Base-by-base conservation (phyloP, 2,329 filamentous ascomycete species). In the Colletotrichum salicis region DNA sequence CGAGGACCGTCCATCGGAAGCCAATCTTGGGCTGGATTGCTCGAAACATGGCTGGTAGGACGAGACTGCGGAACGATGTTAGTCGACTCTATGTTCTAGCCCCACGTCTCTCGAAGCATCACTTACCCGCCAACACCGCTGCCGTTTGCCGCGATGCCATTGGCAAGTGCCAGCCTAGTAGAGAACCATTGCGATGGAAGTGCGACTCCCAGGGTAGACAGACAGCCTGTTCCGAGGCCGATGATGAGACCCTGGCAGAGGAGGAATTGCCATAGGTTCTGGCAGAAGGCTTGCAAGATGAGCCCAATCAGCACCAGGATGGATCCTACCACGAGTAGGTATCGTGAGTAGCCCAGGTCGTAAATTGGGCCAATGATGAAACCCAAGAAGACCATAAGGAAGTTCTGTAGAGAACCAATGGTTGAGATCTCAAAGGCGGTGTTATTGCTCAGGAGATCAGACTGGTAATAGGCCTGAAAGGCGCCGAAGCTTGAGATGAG, bases 401-500 rank as follows among this genome's bases (percentile, higher is more conserved):
- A 86, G 0, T 80, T 80, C 68, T 88, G 86, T 5, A 86, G 75
- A 5, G 84, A 84, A 15, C 86, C 86, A 19, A 88, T 84, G 79
- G 79, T 85, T 5, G 84, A 81, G 12, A 86, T 84, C 31, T 67
- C 54, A 54, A 69, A 71, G 0, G 65, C 45, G 0, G 64, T 64
- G 54, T 63, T 68, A 37, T 15, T 10, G 45, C 60, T 64, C 13
- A 71, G 27, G 35, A 75, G 68, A 1, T 82, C 80, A 51, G 78
- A 82, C 60, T 75, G 73, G 73, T 89, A 89, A 78, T 88, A 88
- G 5, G 84, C 84, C 73, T 89, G 86, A 72, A 88, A 90, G 5
- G 86, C 83, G 6, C 87, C 87, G 69, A 88, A 89, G 22, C 84
- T 75, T 64, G 77, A 79, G n/a, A 79, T 72, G 10, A 80, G 75